Base-by-base conservation (phyloP, 352 stramenopile species). In the Peronospora destructor region DNA sequence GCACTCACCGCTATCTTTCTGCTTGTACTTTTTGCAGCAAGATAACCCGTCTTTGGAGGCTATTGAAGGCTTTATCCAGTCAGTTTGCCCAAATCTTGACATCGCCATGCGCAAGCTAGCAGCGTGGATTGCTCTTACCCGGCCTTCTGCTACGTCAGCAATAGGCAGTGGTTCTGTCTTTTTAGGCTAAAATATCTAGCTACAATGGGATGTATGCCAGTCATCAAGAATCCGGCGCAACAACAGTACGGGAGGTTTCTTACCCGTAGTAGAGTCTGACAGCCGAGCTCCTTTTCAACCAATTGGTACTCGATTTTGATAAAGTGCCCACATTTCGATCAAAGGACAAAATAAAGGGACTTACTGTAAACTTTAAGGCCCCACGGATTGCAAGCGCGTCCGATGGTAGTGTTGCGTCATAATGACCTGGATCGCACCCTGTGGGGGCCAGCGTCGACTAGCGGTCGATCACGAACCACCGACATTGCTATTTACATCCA, bases 31-130 rank as follows among this genome's bases (percentile, higher is more conserved):
- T 65, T 19, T 55, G 39, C 44, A 83, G 68, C 63, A 91, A 62
- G 74, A 84, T 37, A 74, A 88, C 34, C 61, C 82, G 23, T 70
- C 63, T 25, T 41, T 91, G 42, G 77, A 87, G 23, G 79, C 79
- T 0, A 74, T 89, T 23, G 76, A 91, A 42, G 73, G 78, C 23
- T 94, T 94, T 53, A 87, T 94, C 56, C 78, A 89, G 57, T 94
- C 83, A 10, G 83, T 94, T 49, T 94, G 83, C 43, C 83, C 83
- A 8, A 91, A 94, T 60, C 59, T 94, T 41, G 80, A 87, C 55
- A 77, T 82, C 9, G 80, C 83, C 7, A 94, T 94, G 76, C 71
- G 76, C 23, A 84, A 84, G 36, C 50, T 94, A 14, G 57, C 80
- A 13, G 69, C 64, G 33, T 94, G 83, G 83, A 82, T 91, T 56